Base-by-base conservation (phyloP, 2,329 filamentous ascomycete genomes). In the Fusarium sp. region DNA sequence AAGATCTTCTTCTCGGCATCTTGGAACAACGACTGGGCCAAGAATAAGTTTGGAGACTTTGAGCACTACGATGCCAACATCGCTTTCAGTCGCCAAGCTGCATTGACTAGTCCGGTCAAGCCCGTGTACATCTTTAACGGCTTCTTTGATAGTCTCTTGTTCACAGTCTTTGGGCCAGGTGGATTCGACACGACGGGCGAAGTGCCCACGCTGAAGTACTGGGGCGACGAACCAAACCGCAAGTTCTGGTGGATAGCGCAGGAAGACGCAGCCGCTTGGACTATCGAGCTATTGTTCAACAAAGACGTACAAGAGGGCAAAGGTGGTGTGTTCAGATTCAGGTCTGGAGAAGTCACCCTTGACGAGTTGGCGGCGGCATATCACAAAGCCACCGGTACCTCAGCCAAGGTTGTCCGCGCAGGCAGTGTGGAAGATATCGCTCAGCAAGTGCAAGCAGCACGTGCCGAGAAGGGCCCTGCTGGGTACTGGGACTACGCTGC, bases 11-110 rank as follows among this genome's bases (percentile, higher is more conserved):
- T 62, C 27, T 46, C 53, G 2, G 33, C 62, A 4, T 25, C 51
- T 8, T 63, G 54, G 59, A 63, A 54, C 23, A 49, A 49, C 13
- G 25, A 59, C 59, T 62, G 46, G 63, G 56, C 27, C 13, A 63
- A 51, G 13, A 42, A 59, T 6, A 44, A 33, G 16, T 44, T 42
- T 44, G 63, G 59, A 6, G 55, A 59, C 4, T 56, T 49, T 18
- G 44, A 58, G 20, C 31, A 40, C 36, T 66, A 66, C 20, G 60
- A 66, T 38, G 20, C 25, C 8, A 10, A 34, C 27, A 50, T 66
- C 10, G 36, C 63, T 1, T 63, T 66, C 10, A 8, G 50, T 2
- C 23, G 44, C 6, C 59, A 66, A n/a, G 63, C 33, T 1, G 55
- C 14, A 4, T 14, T 66, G 31, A 62, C 59, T 4, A 59, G 54